phyloP scores from a whole-genome alignment of 306 rosid genomes.

The Dalbergia cochinchinensis region DNA sequence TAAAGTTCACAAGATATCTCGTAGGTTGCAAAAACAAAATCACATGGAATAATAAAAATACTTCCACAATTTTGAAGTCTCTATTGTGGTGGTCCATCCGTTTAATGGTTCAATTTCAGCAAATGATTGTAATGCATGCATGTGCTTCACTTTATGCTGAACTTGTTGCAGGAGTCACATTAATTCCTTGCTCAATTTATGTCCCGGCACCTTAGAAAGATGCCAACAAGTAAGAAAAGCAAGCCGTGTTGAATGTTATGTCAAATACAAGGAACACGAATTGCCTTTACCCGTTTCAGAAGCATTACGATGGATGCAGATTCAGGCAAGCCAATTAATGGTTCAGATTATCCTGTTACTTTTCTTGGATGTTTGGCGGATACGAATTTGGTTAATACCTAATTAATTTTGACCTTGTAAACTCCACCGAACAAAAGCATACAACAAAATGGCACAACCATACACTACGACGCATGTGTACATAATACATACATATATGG shows the following conservation, averaged over 20 bases:
- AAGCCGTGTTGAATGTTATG: not conserved
- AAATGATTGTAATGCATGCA: not conserved
- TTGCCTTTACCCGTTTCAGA: not conserved
- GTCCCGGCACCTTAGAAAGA: not conserved
- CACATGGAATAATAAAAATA: not conserved
- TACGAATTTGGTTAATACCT: not conserved
- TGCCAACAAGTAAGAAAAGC: not conserved
- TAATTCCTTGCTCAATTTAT: not conserved
- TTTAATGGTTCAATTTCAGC: not conserved
- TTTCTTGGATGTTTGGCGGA: not conserved
- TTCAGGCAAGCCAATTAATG: not conserved
- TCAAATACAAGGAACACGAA: not conserved
- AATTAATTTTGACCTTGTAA: conserved; percentile 21
- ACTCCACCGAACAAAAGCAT: conserved; percentile 23
- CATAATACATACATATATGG: not conserved
- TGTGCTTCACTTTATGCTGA: conserved; percentile 13
- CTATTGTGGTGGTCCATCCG: not conserved
- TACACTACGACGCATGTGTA: not conserved
- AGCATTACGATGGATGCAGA: not conserved
- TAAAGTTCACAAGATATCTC: not conserved
- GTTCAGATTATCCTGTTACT: not conserved
- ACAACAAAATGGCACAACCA: not conserved
- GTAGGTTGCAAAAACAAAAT: conserved; percentile 12
- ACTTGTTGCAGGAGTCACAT: not conserved
- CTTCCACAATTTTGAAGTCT: not conserved